Percentiles rank a stretch among this genome's conserved stretches.
Evolutionary conservation across 352 stramenopile genomes (phyloP).

Genomic region (Phytophthora cactorum): DNA sequence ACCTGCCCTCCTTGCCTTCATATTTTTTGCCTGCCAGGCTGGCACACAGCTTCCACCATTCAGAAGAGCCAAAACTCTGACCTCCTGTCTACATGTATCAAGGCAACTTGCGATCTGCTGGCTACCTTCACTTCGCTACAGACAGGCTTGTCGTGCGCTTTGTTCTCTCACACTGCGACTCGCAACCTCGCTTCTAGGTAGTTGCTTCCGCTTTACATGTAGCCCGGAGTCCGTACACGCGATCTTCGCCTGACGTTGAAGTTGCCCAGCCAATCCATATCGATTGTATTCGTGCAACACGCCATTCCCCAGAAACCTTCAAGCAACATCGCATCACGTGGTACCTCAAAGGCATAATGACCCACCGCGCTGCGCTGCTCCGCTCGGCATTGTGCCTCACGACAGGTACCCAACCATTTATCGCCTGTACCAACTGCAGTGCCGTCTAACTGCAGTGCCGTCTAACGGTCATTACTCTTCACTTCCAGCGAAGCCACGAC

Average conservation of each 20-base stretch:
- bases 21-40: background rate
- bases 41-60: background rate
- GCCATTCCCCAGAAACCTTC: constrained; percentile 4
- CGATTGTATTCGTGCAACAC: constrained; percentile 9
- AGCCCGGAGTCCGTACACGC: too few relatives aligned
- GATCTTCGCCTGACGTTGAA: constrained; percentile 18
- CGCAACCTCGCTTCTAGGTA: too few relatives aligned
- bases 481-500: constrained; percentile 65
- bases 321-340: background rate
- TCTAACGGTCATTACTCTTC: background rate
- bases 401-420: constrained; percentile 46
- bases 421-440: background rate
- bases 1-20: background rate
- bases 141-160: background rate
- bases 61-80: background rate
- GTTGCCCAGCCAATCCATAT: constrained; percentile 18
- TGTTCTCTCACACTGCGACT: background rate
- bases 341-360: constrained; percentile 21
- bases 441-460: background rate
- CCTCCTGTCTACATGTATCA: background rate
- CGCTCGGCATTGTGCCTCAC: constrained; percentile 82
- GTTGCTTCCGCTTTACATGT: too few relatives aligned
- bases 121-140: background rate
- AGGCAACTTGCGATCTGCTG: background rate
- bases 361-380: constrained; percentile 64